Evolutionary conservation across 116 monocot genomes (phyloP), one percentile per base, ranked within the genome.

Genomic region (Trichopus zeylanicus): DNA sequence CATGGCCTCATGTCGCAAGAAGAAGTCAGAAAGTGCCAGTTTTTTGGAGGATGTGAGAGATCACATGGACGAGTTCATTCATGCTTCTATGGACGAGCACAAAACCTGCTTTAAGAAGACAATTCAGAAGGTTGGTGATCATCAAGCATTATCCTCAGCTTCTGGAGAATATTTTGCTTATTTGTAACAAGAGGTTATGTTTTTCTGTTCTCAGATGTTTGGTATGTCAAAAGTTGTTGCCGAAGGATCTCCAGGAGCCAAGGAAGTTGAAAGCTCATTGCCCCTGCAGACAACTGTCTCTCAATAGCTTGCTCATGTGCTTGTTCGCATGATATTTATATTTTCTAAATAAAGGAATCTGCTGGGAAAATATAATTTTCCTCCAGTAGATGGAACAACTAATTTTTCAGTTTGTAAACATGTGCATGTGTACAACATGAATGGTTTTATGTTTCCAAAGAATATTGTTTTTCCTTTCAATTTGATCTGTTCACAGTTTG

Each of bases 31-130:
- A 9, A 51, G 52, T 24, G 64, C 69, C 32, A 67, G 59, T 34
- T 82, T 87, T 58, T 0, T 87, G 6, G 69, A 61, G 24, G 87
- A 87, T 57, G n/a, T 82, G 49, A 82, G 39, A 39, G 82, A 87
- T 7, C 87, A 87, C 57, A 64, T 82, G 10, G 87, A 87, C 26
- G 87, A 87, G 46, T 87, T 87, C 48, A 39, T 87, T 69, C 68
- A 82, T 64, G 78, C 87, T 27, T 87, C 87, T 23, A 75, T 81
- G 87, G 87, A 82, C 34, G 87, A 87, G 57, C 87, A 87, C 73
- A 75, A 82, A 35, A 73, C 66, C 27, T 87, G 87, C 60, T 82
- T 87, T 42, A 61, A 82, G 57, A 87, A 79, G 33, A 75, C 87
- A 16, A 67, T 87, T 11, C 68, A 70, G 35, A 87, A 82, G 77